These are phyloP conservation scores for Arabidopsis lyrata DNA, from an alignment of 441 rosid species.

Conservation along the genomic window DNA sequence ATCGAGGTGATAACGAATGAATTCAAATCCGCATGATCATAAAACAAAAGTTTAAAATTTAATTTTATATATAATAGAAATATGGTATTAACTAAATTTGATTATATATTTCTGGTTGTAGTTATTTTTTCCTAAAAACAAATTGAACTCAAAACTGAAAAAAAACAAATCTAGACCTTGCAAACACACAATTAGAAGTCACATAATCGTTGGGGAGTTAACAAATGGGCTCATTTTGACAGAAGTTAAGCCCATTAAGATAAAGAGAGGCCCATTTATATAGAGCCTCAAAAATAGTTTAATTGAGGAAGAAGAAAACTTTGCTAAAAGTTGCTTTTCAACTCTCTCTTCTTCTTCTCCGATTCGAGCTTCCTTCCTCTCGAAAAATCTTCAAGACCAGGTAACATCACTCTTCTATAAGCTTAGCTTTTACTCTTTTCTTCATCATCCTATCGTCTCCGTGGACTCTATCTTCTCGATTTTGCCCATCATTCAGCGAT, in stretches of 20 bases:
- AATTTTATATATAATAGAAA: too few species aligned
- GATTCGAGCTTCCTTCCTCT: slow-evolving; percentile 25
- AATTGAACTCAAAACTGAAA: background rate
- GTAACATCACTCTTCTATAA: slow-evolving; percentile 8
- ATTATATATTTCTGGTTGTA: background rate
- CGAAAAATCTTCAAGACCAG: slow-evolving; percentile 19
- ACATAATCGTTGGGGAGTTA: background rate
- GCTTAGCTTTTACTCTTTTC: background rate
- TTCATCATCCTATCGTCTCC: background rate
- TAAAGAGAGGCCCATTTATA: background rate
- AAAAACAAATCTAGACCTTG: background rate
- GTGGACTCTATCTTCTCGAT: background rate
- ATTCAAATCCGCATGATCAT: too few species aligned
- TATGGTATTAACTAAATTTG: too few species aligned
- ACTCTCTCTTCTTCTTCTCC: slow-evolving; percentile 37
- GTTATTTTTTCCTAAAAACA: too few species aligned
- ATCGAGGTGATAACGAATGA: too few species aligned
- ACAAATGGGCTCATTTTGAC: background rate
- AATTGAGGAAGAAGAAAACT: slow-evolving; percentile 41
- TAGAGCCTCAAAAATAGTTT: background rate
- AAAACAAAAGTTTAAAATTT: too few species aligned
- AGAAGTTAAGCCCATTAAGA: background rate
- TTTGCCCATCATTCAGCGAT: background rate
- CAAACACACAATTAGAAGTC: background rate
- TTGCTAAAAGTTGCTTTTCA: background rate